phyloP scores from a whole-genome alignment of 805 yeast genomes.

The Lachancea sp. region DNA sequence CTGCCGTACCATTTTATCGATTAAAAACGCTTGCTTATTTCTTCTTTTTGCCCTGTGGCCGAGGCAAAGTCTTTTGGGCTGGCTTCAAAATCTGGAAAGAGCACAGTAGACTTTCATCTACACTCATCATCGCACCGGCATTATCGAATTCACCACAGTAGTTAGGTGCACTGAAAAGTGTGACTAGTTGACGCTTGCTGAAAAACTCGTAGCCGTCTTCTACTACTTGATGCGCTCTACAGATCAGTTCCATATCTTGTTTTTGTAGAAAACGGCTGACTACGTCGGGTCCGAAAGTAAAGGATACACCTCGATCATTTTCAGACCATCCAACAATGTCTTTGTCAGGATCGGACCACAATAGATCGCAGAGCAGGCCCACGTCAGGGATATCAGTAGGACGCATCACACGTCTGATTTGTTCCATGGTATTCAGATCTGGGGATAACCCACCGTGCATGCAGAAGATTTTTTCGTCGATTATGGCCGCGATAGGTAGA shows the following conservation, averaged over 20 bases:
- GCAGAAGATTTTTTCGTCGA: conserved; percentile 95
- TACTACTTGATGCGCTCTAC: conserved; percentile 98
- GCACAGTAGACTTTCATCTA: conserved; percentile 91
- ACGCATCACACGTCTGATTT: conserved; percentile 97
- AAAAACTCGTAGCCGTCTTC: conserved; percentile 99
- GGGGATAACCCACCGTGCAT: conserved; percentile 99
- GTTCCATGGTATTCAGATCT: conserved; percentile 96
- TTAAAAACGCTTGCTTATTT: conserved; percentile 13
- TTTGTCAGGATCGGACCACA: conserved; percentile 98
- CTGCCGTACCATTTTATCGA: neutral
- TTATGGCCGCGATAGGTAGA: conserved; percentile 95
- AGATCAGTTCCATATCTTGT: conserved; percentile 95
- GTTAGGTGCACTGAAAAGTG: conserved; percentile 94
- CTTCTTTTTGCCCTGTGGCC: conserved; percentile 34
- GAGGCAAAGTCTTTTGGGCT: conserved; percentile 67
- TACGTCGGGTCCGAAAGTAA: conserved; percentile 99
- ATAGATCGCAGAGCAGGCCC: conserved; percentile 89
- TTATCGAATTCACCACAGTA: conserved; percentile 98
- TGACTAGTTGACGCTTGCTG: conserved; percentile 90
- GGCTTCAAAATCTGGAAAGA: conserved; percentile 96
- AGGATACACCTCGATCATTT: conserved; percentile 97
- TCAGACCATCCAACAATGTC: conserved; percentile 99
- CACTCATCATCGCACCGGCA: conserved; percentile 99
- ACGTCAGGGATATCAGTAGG: conserved; percentile 99
- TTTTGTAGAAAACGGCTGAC: conserved; percentile 93